Evolutionary conservation across 106 monocot genomes (phyloP).

Genomic region (Dioscorea zingiberensis): DNA sequence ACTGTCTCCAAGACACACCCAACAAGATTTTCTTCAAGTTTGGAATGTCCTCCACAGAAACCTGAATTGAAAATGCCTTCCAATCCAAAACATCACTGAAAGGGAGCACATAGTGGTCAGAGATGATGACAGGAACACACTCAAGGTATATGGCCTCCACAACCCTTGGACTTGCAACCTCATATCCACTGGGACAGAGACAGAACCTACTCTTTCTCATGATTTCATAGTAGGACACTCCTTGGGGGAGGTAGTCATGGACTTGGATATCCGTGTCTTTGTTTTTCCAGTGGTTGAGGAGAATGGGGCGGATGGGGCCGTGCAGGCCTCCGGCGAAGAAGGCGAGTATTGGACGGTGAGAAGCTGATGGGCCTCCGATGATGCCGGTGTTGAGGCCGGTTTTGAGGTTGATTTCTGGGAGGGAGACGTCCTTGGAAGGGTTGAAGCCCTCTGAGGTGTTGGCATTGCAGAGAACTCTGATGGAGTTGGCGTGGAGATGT

Average conservation of each 20-base stretch:
- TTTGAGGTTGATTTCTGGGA: constrained; percentile 77
- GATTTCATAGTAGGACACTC: constrained; percentile 55
- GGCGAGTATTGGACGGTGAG: constrained; percentile 62
- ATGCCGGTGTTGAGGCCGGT: constrained; percentile 16
- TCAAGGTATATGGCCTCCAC: too few relatives aligned
- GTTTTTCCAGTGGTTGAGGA: constrained; percentile 65
- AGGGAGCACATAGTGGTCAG: too few relatives aligned
- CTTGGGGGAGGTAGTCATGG: constrained; percentile 58
- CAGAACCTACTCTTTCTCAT: constrained; percentile 85
- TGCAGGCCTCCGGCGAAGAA: constrained; percentile 88
- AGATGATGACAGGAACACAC: too few relatives aligned
- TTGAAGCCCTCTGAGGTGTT: constrained; percentile 84
- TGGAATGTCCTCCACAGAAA: too few relatives aligned
- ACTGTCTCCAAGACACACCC: constrained; percentile 51
- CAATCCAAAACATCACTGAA: too few relatives aligned
- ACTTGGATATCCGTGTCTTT: constrained; percentile 62
- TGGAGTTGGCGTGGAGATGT: constrained; percentile 56
- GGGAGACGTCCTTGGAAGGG: constrained; percentile 59
- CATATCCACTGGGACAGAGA: constrained; percentile 86
- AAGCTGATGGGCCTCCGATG: constrained; percentile 48
- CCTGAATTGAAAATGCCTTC: too few relatives aligned
- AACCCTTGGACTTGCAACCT: too few relatives aligned
- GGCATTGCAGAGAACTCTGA: constrained; percentile 81
- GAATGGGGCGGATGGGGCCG: constrained; percentile 62
- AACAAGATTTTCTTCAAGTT: constrained; percentile 68